Conservation (phyloP, 768 basidiomycete species). For the Paxillus ammoniavirescens region DNA sequence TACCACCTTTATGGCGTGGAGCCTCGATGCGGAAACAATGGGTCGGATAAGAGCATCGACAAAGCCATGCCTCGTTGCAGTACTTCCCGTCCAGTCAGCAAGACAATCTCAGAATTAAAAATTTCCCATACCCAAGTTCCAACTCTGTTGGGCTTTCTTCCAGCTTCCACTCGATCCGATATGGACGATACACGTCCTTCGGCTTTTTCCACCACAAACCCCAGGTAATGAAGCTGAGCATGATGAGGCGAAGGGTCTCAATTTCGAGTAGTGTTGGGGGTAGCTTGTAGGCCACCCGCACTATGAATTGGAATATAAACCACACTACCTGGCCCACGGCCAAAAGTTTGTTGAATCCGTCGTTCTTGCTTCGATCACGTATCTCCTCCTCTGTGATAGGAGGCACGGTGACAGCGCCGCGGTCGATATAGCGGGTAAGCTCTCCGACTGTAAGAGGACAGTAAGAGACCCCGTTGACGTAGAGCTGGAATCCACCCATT, state of each 20-base stretch:
- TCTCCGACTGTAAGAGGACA: background rate
- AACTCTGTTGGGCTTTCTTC: background rate
- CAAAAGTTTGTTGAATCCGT: slow-evolving; percentile 33
- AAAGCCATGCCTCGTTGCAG: background rate
- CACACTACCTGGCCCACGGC: slow-evolving; percentile 34
- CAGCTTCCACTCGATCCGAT: background rate
- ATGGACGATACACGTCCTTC: slow-evolving; percentile 27
- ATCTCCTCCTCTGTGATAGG: slow-evolving; percentile 13
- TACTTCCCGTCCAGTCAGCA: background rate
- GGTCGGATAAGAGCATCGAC: background rate
- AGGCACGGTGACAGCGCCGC: background rate
- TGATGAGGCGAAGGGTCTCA: slow-evolving; percentile 33
- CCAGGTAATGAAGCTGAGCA: slow-evolving; percentile 32
- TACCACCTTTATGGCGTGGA: rapidly evolving
- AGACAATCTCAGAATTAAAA: background rate
- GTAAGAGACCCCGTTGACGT: background rate
- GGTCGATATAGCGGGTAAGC: background rate
- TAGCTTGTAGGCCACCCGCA: slow-evolving; percentile 21
- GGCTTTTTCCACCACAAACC: slow-evolving; percentile 41
- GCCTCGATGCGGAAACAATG: background rate
- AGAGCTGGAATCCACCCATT: slow-evolving; percentile 24
- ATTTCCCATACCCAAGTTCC: background rate
- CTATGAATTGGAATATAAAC: slow-evolving; percentile 34
- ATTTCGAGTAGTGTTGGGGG: slow-evolving; percentile 36
- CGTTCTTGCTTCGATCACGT: slow-evolving; percentile 32